phyloP scores from a whole-genome alignment of 176 grass and related monocot genomes.

The Oryza brachyantha region DNA sequence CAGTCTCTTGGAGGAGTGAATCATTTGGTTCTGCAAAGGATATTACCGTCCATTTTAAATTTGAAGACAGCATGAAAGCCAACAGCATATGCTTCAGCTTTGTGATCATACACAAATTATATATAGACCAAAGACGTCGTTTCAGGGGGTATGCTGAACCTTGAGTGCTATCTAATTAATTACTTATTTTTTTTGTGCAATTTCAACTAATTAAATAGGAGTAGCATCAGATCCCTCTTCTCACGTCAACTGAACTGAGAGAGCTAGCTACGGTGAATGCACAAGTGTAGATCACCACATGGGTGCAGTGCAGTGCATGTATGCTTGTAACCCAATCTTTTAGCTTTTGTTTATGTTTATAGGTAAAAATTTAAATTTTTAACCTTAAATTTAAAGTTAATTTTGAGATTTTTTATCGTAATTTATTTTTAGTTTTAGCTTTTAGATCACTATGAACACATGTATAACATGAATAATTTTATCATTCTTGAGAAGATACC shows the following conservation, averaged over 20 bases:
- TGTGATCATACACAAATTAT: not conserved
- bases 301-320: not conserved
- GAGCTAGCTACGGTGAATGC: not conserved
- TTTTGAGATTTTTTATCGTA: too few species aligned
- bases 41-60: not conserved
- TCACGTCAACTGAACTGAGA: constrained; percentile 12
- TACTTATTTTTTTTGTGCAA: not conserved
- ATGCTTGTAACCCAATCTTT: too few species aligned
- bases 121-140: constrained; percentile 35
- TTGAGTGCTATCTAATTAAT: not conserved
- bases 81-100: not conserved
- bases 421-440: too few species aligned
- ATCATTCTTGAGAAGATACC: too few species aligned
- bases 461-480: too few species aligned
- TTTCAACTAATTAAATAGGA: constrained; percentile 6
- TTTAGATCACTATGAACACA: too few species aligned
- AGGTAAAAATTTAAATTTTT: too few species aligned
- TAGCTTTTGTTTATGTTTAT: too few species aligned
- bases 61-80: not conserved
- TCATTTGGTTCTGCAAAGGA: not conserved
- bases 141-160: not conserved
- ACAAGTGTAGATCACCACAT: not conserved
- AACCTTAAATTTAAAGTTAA: too few species aligned
- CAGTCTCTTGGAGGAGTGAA: not conserved
- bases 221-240: constrained; percentile 38